Evolutionary conservation across 2,329 filamentous ascomycete species (phyloP).

Genomic region (Aspergillus sp.): DNA sequence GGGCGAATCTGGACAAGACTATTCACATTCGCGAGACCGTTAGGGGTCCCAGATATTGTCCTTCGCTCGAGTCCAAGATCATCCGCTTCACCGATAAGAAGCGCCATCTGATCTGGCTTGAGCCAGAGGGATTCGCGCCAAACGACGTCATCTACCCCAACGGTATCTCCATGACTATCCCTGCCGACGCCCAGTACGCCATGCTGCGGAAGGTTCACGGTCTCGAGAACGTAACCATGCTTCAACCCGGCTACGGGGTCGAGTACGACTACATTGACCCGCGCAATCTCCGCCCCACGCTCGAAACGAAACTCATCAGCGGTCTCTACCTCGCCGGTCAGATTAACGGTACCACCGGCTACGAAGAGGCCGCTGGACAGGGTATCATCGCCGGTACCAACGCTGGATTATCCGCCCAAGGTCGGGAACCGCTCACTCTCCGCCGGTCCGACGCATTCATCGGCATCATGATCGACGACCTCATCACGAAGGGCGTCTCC

Average conservation of each 20-base stretch:
- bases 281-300: constrained; percentile 78
- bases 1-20: constrained; percentile 88
- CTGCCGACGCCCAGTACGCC: constrained; percentile 79
- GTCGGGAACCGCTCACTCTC: constrained; percentile 66
- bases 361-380: constrained; percentile 95
- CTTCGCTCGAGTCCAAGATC: constrained; percentile 91
- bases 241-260: constrained; percentile 93
- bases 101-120: constrained; percentile 90
- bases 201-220: constrained; percentile 86
- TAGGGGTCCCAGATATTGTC: constrained; percentile 91
- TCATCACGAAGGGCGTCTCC: constrained; percentile 93
- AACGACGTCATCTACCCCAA: constrained; percentile 93
- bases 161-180: constrained; percentile 95
- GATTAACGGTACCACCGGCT: constrained; percentile 97
- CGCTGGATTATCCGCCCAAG: constrained; percentile 76
- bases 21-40: constrained; percentile 96
- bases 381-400: constrained; percentile 92
- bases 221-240: constrained; percentile 85
- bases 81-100: constrained; percentile 81
- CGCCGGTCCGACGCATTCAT: constrained; percentile 90
- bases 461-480: constrained; percentile 97
- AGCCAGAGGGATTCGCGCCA: constrained; percentile 85
- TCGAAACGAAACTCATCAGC: constrained; percentile 89
- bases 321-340: constrained; percentile 93
- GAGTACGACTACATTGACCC: constrained; percentile 99